Evolutionary conservation across 1,139 yeast genomes (phyloP), one percentile per base, ranked within the genome.

Genomic region (Saccharomyces hybrid): DNA sequence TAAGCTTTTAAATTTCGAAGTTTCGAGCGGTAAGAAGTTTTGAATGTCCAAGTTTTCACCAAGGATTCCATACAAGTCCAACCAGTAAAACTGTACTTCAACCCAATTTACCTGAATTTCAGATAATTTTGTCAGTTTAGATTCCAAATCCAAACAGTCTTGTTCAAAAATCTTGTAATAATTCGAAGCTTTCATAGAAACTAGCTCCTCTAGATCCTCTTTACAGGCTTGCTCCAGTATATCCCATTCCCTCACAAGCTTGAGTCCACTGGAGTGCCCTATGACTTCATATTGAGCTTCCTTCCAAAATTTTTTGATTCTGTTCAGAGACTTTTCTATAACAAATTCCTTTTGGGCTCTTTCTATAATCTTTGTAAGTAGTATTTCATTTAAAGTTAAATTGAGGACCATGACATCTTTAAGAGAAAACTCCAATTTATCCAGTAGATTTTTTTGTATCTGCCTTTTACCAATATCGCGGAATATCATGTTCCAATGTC

Each of bases 81-180:
- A 81, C 96, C 96, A 91, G 62, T 85, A 89, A n/a, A 85, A 74
- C 67, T 93, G 98, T 1, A 84, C 88, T 49, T 88, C 96, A 46
- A 86, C 77, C 95, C 96, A 90, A 0, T 72, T 65, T 61, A 84
- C 90, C 49, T 88, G 74, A 2, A 88, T 65, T 1, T 74, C 71
- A 53, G 77, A 78, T 1, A 89, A 62, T 0, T 70, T 65, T 52
- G 78, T 80, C 38, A 93, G 67, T 56, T 76, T 80, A 0, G 73
- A 74, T 59, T 85, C 91, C 74, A 89, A 74, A 1, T 73, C 74
- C 4, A 70, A 58, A 0, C 84, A 79, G 20, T 79, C 83, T 53
- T 79, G 81, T 56, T 85, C 89, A 67, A 89, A 88, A 0, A 77
- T 75, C 13, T 72, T 71, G 67, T 73, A 86, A 61, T 80, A 82